Evolutionary conservation across 2,329 filamentous ascomycete genomes (phyloP).

Genomic region (Verticillium zaregamsianum): DNA sequence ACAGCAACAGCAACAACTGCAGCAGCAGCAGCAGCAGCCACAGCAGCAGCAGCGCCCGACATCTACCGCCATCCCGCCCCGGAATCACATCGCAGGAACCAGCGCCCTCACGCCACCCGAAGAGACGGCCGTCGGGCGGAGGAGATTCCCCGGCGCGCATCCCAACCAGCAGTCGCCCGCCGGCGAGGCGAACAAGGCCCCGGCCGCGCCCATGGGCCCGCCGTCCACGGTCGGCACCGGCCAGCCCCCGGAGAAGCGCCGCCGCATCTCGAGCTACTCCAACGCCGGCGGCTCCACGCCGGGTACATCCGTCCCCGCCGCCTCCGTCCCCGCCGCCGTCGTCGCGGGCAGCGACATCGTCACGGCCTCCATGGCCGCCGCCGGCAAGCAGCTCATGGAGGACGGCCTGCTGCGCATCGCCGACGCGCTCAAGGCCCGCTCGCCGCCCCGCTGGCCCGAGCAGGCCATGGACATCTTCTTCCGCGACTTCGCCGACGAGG

Average conservation of each 20-base stretch:
- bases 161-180: conserved; percentile 5
- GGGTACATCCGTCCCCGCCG: conserved; percentile 15
- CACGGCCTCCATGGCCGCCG: conserved; percentile 14
- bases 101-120: conserved; percentile 53
- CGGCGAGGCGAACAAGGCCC: conserved; percentile 7
- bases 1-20: conserved; percentile 13
- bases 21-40: conserved; percentile 16
- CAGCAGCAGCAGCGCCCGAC: conserved; percentile 23
- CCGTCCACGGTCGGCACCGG: conserved; percentile 1
- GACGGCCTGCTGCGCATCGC: conserved; percentile 28
- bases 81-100: conserved; percentile 31
- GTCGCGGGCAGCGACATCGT: conserved; percentile 24
- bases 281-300: not conserved
- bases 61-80: conserved; percentile 32
- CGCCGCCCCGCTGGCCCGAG: conserved; percentile 48
- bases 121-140: conserved; percentile 40
- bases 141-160: conserved; percentile 28
- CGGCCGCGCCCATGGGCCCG: conserved; percentile 11
- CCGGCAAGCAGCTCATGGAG: conserved; percentile 24
- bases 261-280: conserved; percentile 24
- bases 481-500: conserved; percentile 52
- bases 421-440: conserved; percentile 34
- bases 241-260: conserved; percentile 24
- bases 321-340: conserved; percentile 24
- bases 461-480: conserved; percentile 57